Percentiles rank a stretch among this genome's conserved stretches.
phyloP scores from a whole-genome alignment of 2,329 filamentous ascomycete genomes.

The Endocalyx cinctus region DNA sequence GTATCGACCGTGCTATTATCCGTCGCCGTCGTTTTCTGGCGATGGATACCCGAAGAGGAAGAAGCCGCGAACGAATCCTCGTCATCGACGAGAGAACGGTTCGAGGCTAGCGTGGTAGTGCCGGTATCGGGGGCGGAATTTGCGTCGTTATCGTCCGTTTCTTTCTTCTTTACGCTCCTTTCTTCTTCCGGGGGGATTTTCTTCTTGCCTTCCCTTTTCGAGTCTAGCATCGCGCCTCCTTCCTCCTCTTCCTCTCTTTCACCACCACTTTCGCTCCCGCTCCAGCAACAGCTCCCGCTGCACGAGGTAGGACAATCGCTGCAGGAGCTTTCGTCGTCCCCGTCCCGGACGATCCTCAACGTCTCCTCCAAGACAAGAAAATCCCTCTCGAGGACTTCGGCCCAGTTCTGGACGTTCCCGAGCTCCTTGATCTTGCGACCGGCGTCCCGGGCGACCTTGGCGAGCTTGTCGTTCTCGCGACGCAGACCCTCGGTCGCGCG shows the following conservation, averaged over 20 bases:
- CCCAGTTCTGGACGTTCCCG: conserved; percentile 79
- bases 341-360: conserved; percentile 47
- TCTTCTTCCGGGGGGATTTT: too few species aligned
- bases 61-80: too few species aligned
- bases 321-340: conserved; percentile 24
- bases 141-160: too few species aligned
- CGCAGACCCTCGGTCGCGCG: conserved; percentile 56
- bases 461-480: conserved; percentile 61
- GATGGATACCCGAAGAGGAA: conserved; percentile 37
- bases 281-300: conserved; percentile 20
- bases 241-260: too few species aligned
- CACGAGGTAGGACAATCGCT: conserved; percentile 15
- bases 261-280: conserved; percentile 26
- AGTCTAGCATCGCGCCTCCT: too few species aligned
- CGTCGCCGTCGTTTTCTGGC: conserved; percentile 1
- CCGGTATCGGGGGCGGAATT: too few species aligned
- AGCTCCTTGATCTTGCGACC: conserved; percentile 68
- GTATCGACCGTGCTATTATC: conserved; percentile 5
- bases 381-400: conserved; percentile 70
- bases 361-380: conserved; percentile 63
- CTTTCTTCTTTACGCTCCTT: too few species aligned
- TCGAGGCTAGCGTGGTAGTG: too few species aligned
- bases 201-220: too few species aligned
- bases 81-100: too few species aligned
- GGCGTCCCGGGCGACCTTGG: conserved; percentile 58